These are phyloP conservation scores for Coniochaeta prunicola DNA, from an alignment of 2,329 filamentous ascomycete genomes.

Conservation along the genomic window DNA sequence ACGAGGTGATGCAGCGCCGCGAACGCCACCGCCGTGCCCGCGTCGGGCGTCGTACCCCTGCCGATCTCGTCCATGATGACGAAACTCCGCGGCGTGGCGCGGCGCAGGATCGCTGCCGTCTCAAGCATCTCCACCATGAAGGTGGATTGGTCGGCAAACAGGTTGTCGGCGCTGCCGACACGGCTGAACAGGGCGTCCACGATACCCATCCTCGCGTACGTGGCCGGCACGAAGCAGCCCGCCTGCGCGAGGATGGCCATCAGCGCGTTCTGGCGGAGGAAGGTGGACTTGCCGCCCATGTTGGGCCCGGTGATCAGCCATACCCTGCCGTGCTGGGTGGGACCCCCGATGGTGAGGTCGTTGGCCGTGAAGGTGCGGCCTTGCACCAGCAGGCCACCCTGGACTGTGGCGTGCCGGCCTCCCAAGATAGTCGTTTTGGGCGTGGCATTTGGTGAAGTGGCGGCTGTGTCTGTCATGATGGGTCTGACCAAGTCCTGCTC, in stretches of 20 bases:
- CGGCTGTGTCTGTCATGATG: constrained; percentile 47
- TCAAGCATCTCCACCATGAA: constrained; percentile 99
- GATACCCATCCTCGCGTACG: constrained; percentile 76
- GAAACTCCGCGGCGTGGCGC: constrained; percentile 77
- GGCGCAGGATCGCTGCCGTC: constrained; percentile 80
- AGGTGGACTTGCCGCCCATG: constrained; percentile 97
- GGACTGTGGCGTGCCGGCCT: constrained; percentile 88
- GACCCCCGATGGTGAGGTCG: constrained; percentile 62
- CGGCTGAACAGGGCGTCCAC: constrained; percentile 96
- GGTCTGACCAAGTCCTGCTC: constrained; percentile 72
- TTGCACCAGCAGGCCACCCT: constrained; percentile 52
- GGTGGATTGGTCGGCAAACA: constrained; percentile 92
- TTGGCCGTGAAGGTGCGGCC: constrained; percentile 58
- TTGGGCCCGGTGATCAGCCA: constrained; percentile 79
- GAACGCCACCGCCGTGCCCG: constrained; percentile 84
- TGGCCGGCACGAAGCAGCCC: constrained; percentile 86
- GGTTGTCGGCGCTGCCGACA: constrained; percentile 86
- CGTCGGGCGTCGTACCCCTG: constrained; percentile 85
- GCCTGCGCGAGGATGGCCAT: constrained; percentile 91
- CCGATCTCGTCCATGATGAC: constrained; percentile 99
- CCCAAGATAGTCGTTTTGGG: constrained; percentile 66
- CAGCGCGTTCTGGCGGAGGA: constrained; percentile 88
- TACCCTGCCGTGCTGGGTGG: constrained; percentile 56
- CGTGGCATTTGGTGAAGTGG: constrained; percentile 38
- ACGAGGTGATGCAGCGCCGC: constrained; percentile 82